Evolutionary conservation across 768 basidiomycete species (phyloP).

Genomic region (Tricholoma terreum): DNA sequence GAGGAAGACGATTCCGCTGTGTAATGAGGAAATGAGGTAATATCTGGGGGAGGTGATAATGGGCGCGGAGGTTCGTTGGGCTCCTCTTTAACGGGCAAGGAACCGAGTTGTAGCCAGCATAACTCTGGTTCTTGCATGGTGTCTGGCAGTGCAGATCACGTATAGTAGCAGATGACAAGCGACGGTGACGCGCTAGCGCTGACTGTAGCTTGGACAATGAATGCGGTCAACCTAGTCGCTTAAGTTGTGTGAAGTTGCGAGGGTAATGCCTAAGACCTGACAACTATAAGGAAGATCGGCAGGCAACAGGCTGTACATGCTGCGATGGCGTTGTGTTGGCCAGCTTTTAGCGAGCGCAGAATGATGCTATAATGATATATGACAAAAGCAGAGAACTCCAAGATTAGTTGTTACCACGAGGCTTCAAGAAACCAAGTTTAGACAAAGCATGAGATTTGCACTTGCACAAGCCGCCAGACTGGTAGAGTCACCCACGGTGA

Average conservation of each 20-base stretch:
- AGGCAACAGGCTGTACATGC: constrained; percentile 34
- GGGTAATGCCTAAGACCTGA: constrained; percentile 17
- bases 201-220: constrained; percentile 20
- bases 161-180: background rate
- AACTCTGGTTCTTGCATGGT: constrained; percentile 34
- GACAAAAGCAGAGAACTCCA: constrained; percentile 6
- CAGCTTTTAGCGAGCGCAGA: constrained; percentile 9
- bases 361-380: constrained; percentile 9
- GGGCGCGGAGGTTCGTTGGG: constrained; percentile 30
- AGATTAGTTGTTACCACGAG: background rate
- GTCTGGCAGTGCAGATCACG: constrained; percentile 43
- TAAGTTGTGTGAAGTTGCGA: constrained; percentile 19
- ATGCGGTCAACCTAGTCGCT: constrained; percentile 20
- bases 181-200: constrained; percentile 5
- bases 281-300: constrained; percentile 14
- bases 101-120: constrained; percentile 30
- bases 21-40: constrained; percentile 17
- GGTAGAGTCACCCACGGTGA: background rate
- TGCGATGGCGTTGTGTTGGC: constrained; percentile 9
- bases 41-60: constrained; percentile 34
- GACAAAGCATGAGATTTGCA: background rate
- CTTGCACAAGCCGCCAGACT: background rate
- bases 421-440: background rate
- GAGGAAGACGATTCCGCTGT: constrained; percentile 23
- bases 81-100: constrained; percentile 45